A percentile compares a stretch with the other conserved stretches of the same genome.
Evolutionary conservation across 78 protist genomes (phyloP).

Genomic region (Isochrysis galbana): DNA sequence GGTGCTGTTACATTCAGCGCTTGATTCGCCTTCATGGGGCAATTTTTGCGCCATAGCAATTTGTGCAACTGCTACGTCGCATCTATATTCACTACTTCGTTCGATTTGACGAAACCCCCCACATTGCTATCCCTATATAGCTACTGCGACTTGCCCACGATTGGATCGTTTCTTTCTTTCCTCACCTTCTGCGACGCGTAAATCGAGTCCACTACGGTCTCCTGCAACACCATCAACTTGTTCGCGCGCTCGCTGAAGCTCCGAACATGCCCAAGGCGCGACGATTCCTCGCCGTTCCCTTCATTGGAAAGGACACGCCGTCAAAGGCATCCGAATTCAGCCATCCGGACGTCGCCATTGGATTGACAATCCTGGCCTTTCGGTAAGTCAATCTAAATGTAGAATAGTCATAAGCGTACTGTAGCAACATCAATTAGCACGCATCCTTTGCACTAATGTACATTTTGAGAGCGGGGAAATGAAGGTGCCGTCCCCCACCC

Average conservation of each 20-base stretch:
- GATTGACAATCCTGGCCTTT: conserved; percentile 59
- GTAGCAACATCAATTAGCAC: not conserved
- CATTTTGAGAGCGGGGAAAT: conserved; percentile 6
- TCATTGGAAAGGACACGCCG: conserved; percentile 61
- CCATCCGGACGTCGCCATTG: conserved; percentile 73
- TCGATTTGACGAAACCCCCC: too few relatives aligned
- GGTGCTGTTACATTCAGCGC: too few relatives aligned
- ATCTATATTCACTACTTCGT: too few relatives aligned
- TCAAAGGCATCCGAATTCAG: conserved; percentile 57
- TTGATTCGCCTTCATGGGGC: too few relatives aligned
- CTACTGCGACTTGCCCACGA: conserved; percentile 31
- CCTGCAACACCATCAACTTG: conserved; percentile 21
- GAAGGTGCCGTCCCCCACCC: not conserved
- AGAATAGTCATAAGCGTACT: conserved; percentile 41
- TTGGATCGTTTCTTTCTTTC: conserved; percentile 42
- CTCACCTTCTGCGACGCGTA: conserved; percentile 50
- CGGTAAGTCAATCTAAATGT: too few relatives aligned
- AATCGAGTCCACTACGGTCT: conserved; percentile 65
- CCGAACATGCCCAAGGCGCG: conserved; percentile 29
- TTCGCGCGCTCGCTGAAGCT: not conserved
- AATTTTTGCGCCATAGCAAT: too few relatives aligned
- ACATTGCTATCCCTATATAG: too few relatives aligned
- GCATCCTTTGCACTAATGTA: not conserved
- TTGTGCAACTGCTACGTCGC: too few relatives aligned
- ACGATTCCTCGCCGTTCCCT: conserved; percentile 32